phyloP scores from a whole-genome alignment of 1,139 yeast species.

The Suhomyces guaymorum region DNA sequence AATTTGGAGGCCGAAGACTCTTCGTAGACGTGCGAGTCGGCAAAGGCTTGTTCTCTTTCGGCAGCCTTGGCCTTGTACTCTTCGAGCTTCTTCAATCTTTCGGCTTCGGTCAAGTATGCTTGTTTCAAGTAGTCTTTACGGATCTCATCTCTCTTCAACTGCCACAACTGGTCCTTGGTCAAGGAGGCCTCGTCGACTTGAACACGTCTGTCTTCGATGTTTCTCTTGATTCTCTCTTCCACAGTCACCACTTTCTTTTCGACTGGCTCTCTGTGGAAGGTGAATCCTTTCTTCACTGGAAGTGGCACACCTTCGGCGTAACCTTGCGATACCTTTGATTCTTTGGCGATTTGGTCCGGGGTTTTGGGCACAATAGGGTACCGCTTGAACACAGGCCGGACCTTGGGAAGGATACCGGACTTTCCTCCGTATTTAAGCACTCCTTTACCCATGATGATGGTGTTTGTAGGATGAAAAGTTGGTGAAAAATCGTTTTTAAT shows the following conservation, averaged over 20 bases:
- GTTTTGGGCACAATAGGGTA: constrained; percentile 58
- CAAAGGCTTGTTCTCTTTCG: constrained; percentile 28
- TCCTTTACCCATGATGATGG: constrained; percentile 48
- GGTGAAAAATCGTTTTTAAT: constrained; percentile 2
- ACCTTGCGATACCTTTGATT: constrained; percentile 56
- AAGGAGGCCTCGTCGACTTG: constrained; percentile 38
- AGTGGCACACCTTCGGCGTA: constrained; percentile 75
- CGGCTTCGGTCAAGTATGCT: constrained; percentile 58
- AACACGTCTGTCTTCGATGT: constrained; percentile 46
- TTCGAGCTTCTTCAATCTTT: constrained; percentile 30
- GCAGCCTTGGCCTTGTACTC: constrained; percentile 31
- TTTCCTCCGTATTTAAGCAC: constrained; percentile 59
- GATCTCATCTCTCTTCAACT: constrained; percentile 59
- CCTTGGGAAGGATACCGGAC: constrained; percentile 80
- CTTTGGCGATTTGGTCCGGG: constrained; percentile 35
- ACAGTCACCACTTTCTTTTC: constrained; percentile 59
- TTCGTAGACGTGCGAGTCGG: constrained; percentile 26
- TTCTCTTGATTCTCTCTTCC: constrained; percentile 53
- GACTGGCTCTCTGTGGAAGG: constrained; percentile 41
- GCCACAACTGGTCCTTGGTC: constrained; percentile 54
- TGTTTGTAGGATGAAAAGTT: background rate
- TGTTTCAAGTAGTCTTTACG: constrained; percentile 73
- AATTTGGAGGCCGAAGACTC: constrained; percentile 50
- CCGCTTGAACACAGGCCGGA: constrained; percentile 68
- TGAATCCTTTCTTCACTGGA: constrained; percentile 61